Conservation (phyloP, 176 grass and related monocot species). For the Chrysopogon serrulatus region DNA sequence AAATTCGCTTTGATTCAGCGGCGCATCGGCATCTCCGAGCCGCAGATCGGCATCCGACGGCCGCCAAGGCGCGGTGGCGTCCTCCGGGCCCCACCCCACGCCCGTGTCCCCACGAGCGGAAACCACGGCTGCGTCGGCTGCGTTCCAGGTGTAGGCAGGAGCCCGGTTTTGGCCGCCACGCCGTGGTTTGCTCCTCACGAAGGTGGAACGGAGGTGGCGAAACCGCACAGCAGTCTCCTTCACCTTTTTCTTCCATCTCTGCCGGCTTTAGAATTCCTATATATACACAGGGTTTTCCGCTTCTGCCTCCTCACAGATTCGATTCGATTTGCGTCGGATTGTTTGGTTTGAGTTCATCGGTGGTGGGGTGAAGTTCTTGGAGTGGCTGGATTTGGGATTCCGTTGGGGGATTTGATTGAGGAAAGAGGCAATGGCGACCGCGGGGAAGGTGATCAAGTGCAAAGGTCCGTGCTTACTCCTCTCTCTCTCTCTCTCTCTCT, state of each 20-base stretch:
- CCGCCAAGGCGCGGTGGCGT: no score
- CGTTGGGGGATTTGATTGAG: background rate
- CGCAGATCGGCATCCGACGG: background rate
- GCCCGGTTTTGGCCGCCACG: slow-evolving; percentile 20
- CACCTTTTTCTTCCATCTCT: no score
- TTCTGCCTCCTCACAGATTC: background rate
- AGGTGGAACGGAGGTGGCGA: background rate
- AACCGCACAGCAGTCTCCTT: background rate
- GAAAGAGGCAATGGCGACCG: slow-evolving; percentile 42
- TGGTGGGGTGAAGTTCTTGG: background rate
- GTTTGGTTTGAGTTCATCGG: background rate
- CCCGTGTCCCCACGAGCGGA: background rate
- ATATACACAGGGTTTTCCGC: background rate
- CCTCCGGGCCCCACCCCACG: no score
- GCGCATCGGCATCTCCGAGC: background rate
- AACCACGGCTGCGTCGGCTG: no score
- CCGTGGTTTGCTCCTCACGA: slow-evolving; percentile 33
- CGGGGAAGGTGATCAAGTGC: slow-evolving; percentile 79
- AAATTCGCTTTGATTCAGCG: no score
- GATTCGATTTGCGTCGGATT: background rate
- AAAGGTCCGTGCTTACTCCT: slow-evolving; percentile 48
- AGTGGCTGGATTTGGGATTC: background rate
- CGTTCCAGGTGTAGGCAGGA: no score
- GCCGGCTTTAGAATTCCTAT: background rate
- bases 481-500: no score